Base-by-base conservation (phyloP, 352 stramenopile species). In the Phytophthora boehmeriae region DNA sequence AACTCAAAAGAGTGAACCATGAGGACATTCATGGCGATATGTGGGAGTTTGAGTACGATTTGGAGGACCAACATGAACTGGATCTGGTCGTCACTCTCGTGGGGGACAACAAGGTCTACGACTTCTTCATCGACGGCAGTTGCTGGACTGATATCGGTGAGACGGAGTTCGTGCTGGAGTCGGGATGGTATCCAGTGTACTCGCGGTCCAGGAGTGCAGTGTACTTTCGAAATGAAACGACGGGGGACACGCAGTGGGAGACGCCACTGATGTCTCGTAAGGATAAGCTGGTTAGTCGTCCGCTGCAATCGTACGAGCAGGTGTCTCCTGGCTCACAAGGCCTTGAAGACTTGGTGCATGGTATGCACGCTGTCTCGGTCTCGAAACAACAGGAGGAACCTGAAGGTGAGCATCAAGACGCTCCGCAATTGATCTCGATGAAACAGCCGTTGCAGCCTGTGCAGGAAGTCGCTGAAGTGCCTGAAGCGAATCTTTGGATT, bases 91-190 rank as follows among this genome's bases (percentile, higher is more conserved):
- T 94, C 35, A 84, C 83, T 22, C 76, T 92, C 2, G 74, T 88
- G 49, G 75, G 78, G 23, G 76, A 89, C 5, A 58, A 73, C 43
- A 90, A 92, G 55, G 75, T 60, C 27, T 94, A 91, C 64, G 85
- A 88, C 27, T 80, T 93, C 38, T 79, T 88, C 51, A 87, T 95
- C 55, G 81, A 95, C 52, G 85, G 85, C 0, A 89, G 73, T 36
- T 62, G 74, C 4, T 95, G 84, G 85, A 68, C 38, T 19, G 82
- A 92, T 28, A 86, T 95, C 38, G 75, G 80, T 27, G 63, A 89
- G 69, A 95, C 87, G 10, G 84, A 93, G 20, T 95, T 92, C 69
- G 82, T 92, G 64, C 78, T 95, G 23, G 75, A 93, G 59, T 65
- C 70, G 0, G 80, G 80, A 6, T 93, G 82, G 80, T 90, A 89